These are phyloP conservation scores for Barnettozyma hawaiiensis DNA, from an alignment of 1,139 yeast genomes.

Conservation along the genomic window DNA sequence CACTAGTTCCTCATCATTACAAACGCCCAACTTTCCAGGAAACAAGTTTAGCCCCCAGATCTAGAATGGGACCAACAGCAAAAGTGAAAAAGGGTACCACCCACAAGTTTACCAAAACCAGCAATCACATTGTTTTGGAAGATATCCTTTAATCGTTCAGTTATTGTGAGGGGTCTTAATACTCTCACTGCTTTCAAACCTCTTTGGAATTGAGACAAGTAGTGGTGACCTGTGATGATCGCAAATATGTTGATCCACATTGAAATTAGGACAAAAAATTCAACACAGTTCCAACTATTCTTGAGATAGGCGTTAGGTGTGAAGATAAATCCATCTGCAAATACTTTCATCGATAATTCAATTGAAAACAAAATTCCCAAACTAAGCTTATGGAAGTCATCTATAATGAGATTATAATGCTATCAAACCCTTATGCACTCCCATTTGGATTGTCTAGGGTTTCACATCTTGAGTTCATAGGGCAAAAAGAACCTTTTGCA, in stretches of 20 bases:
- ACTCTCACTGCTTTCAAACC: conserved; percentile 89
- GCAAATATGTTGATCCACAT: conserved; percentile 79
- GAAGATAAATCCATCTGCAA: conserved; percentile 79
- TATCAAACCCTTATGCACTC: conserved; percentile 77
- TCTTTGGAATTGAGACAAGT: conserved; percentile 62
- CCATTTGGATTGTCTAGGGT: conserved; percentile 65
- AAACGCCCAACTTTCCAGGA: conserved; percentile 63
- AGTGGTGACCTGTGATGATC: conserved; percentile 46
- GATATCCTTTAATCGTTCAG: conserved; percentile 69
- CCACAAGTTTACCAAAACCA: conserved; percentile 70
- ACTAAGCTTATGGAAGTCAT: conserved; percentile 71
- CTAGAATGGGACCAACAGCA: conserved; percentile 77
- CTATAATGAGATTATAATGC: conserved; percentile 75
- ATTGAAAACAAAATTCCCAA: conserved; percentile 58
- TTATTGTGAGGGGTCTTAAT: conserved; percentile 70
- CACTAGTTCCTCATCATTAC: conserved; percentile 53
- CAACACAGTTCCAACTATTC: conserved; percentile 86
- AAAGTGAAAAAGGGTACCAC: conserved; percentile 69
- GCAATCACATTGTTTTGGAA: conserved; percentile 79
- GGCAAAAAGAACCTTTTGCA: conserved; percentile 79
- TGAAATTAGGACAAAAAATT: conserved; percentile 64
- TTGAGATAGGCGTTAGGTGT: conserved; percentile 82
- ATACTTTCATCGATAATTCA: conserved; percentile 67
- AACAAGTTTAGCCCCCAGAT: conserved; percentile 88
- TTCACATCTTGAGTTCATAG: conserved; percentile 66